Conservation (phyloP, 176 grass and related monocot species). For the Oryza officinalis region DNA sequence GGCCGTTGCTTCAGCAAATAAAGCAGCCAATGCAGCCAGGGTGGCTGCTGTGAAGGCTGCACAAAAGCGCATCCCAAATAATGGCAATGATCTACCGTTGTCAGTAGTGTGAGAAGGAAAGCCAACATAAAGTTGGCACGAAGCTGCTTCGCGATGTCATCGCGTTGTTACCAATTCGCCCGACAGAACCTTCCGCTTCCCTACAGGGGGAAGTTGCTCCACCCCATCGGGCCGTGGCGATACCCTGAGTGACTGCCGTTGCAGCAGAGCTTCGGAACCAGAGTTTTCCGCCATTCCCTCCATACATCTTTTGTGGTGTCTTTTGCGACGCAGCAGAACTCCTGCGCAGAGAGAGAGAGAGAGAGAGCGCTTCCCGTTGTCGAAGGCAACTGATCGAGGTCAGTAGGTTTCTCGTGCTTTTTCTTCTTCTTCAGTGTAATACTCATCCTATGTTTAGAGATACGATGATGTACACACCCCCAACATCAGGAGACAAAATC, state of each 20-base stretch:
- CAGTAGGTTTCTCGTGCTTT: conserved; percentile 36
- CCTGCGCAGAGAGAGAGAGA: conserved; percentile 39
- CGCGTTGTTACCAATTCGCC: conserved; percentile 34
- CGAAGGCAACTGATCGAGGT: conserved; percentile 66
- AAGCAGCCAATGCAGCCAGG: conserved; percentile 93
- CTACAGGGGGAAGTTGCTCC: conserved; percentile 36
- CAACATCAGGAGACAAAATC: conserved; percentile 34
- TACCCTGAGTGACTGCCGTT: conserved; percentile 37
- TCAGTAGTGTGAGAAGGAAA: conserved; percentile 62
- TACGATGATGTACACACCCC: conserved; percentile 39
- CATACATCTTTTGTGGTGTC: conserved; percentile 55
- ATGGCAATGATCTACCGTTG: conserved; percentile 53
- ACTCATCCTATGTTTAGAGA: conserved; percentile 46
- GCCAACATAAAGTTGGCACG: conserved; percentile 41
- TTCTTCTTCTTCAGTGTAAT: conserved; percentile 41
- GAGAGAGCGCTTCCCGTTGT: conserved; percentile 64
- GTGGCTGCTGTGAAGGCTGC: conserved; percentile 94
- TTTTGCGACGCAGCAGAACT: conserved; percentile 50
- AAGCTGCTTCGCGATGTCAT: conserved; percentile 54
- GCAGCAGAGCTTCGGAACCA: conserved; percentile 42
- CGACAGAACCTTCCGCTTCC: conserved; percentile 43
- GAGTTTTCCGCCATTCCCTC: conserved; percentile 37
- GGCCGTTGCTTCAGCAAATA: conserved; percentile 82
- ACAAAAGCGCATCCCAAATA: conserved; percentile 68
- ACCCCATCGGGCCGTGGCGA: conserved; percentile 25